Evolutionary conservation across 331 rosid genomes (phyloP), one percentile per base, ranked within the genome.

Genomic region (Malus hybrid): DNA sequence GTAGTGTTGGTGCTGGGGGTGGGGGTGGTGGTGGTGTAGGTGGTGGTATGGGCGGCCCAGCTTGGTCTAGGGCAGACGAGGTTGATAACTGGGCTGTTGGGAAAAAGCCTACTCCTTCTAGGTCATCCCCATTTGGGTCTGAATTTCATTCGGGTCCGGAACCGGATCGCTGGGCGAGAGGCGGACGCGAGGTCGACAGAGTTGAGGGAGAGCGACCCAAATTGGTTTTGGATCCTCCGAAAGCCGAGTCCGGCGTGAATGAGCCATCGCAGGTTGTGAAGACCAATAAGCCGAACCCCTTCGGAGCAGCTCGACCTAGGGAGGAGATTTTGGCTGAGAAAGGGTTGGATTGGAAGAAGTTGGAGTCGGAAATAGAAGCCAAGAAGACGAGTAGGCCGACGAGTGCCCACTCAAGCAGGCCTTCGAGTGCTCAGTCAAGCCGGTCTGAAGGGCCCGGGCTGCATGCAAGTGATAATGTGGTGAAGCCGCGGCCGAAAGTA

Each of bases 261-360:
- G 99, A 88, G 63, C 66, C n/a, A 6, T 5, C 1, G 19, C 77
- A 22, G 64, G 76, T 48, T 24, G 83, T 39, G 60, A 92, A 82
- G 87, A 39, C 88, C 22, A 90, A 80, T 77, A 95, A 67, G 93
- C 86, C 93, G 1, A 95, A 31, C 68, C 99, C 98, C 1, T 95
- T 95, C 18, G 98, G 98, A 14, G 91, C 87, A 0, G 99, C 99
- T 18, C 78, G 93, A 83, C 99, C 99, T 0, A 90, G 99, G 78
- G 99, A 95, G 82, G 96, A 95, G 76, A 90, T 88, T 56, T 67
- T 95, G 83, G 99, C 99, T 18, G 93, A 84, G 87, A 92, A 92
- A 83, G 97, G 99, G 7, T 79, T 86, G 85, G 98, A 95, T 83
- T 95, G 96, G 96, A 95, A 92, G 88, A 90, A 95, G 87, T 24